Evolutionary conservation across 257 asterid species (phyloP).

Genomic region (Solanum dulcamara): DNA sequence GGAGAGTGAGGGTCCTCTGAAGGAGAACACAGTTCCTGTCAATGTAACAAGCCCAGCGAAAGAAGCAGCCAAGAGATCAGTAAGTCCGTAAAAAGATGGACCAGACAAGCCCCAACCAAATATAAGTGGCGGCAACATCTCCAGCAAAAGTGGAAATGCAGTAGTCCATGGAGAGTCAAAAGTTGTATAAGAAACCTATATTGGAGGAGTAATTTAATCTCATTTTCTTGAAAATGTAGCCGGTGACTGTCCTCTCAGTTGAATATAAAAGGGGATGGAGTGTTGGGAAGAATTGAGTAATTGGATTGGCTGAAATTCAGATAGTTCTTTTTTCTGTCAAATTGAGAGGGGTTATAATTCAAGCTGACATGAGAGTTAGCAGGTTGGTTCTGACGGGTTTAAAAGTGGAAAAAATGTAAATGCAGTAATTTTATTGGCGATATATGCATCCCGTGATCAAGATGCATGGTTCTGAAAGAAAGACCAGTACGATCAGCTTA

Average conservation of each 20-base stretch:
- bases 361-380: neutral
- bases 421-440: neutral
- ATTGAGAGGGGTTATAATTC: neutral
- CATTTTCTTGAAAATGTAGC: neutral
- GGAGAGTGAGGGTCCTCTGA: slow-evolving; percentile 15
- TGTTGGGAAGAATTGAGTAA: neutral
- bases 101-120: slow-evolving; percentile 27
- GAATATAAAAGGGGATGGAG: neutral
- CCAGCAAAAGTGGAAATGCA: slow-evolving; percentile 35
- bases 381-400: neutral
- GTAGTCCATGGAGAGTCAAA: slow-evolving; percentile 69
- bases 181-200: slow-evolving; percentile 21
- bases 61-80: slow-evolving; percentile 33
- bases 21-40: slow-evolving; percentile 5
- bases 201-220: neutral
- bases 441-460: neutral
- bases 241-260: neutral
- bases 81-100: slow-evolving; percentile 31
- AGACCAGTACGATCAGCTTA: neutral
- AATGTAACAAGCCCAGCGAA: slow-evolving; percentile 4
- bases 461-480: neutral
- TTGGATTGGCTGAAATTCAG: neutral
- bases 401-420: neutral
- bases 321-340: neutral
- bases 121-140: slow-evolving; percentile 16